Evolutionary conservation across 805 yeast species (phyloP).

Genomic region (Candida alai): DNA sequence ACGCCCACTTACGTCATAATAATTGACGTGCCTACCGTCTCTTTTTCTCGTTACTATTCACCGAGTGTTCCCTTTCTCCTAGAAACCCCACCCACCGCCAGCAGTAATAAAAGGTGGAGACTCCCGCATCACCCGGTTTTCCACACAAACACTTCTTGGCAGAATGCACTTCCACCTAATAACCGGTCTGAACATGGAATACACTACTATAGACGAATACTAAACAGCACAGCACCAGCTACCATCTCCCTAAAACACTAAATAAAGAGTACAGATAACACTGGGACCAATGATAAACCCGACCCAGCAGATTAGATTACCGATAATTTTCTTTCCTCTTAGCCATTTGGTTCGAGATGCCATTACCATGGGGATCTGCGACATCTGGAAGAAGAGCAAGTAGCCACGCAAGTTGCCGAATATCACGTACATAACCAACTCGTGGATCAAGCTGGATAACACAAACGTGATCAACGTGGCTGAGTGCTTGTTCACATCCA

Average conservation of each 20-base stretch:
- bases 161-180: too few relatives aligned
- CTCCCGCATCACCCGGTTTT: too few relatives aligned
- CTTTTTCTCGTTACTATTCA: too few relatives aligned
- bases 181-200: too few relatives aligned
- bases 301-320: conserved; percentile 84
- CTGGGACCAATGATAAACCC: conserved; percentile 91
- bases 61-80: too few relatives aligned
- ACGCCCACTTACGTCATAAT: too few relatives aligned
- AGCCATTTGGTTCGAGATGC: conserved; percentile 58
- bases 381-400: conserved; percentile 75
- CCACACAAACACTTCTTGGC: too few relatives aligned
- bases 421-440: conserved; percentile 85
- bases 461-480: conserved; percentile 81
- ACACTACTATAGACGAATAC: too few relatives aligned
- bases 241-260: conserved; percentile 51
- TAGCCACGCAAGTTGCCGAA: conserved; percentile 80
- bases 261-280: conserved; percentile 76
- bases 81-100: too few relatives aligned
- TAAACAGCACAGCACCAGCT: too few relatives aligned
- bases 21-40: too few relatives aligned
- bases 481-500: conserved; percentile 55
- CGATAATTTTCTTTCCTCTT: conserved; percentile 54
- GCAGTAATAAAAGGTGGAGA: too few relatives aligned
- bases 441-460: conserved; percentile 82
- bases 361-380: conserved; percentile 76